Percentiles rank a stretch among this genome's conserved stretches.
Conservation (phyloP, 129 eudicot genomes). For the Centaurea solstitialis region DNA sequence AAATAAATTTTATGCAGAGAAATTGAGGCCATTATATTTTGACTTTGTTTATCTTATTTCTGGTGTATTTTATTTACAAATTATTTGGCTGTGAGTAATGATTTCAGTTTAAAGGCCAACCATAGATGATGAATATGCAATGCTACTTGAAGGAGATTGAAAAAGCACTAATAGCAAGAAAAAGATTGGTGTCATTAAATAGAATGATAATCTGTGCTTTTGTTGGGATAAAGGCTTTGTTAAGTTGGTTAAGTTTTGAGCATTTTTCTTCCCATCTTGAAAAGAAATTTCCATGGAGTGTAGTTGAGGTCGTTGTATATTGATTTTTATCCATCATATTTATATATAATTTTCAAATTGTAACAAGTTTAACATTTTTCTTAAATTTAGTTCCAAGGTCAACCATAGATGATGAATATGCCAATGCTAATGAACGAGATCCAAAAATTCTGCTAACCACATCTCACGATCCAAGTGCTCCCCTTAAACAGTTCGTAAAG, state of each 20-base stretch:
- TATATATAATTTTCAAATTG: background rate
- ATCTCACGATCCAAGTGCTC: conserved; percentile 91
- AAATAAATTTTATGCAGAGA: background rate
- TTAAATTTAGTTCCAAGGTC: conserved; percentile 73
- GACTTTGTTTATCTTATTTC: background rate
- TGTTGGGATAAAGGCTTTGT: background rate
- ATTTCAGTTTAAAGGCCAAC: conserved; percentile 53
- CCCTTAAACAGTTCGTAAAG: conserved; percentile 91
- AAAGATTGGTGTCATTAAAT: background rate
- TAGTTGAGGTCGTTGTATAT: background rate
- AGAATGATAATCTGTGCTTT: background rate
- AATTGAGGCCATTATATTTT: background rate
- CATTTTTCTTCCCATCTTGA: background rate
- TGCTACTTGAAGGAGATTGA: conserved; percentile 60
- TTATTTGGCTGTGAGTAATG: background rate
- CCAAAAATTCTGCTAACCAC: conserved; percentile 92
- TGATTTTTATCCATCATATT: background rate
- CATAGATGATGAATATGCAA: conserved; percentile 80
- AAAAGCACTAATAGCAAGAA: conserved; percentile 1
- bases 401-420: conserved; percentile 89
- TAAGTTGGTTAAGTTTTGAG: background rate
- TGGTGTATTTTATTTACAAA: background rate
- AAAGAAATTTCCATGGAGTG: background rate
- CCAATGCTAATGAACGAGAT: conserved; percentile 75
- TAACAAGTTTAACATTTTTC: background rate